Conservation (phyloP, 257 asterid species). For the Schizonepeta tenuifolia region DNA sequence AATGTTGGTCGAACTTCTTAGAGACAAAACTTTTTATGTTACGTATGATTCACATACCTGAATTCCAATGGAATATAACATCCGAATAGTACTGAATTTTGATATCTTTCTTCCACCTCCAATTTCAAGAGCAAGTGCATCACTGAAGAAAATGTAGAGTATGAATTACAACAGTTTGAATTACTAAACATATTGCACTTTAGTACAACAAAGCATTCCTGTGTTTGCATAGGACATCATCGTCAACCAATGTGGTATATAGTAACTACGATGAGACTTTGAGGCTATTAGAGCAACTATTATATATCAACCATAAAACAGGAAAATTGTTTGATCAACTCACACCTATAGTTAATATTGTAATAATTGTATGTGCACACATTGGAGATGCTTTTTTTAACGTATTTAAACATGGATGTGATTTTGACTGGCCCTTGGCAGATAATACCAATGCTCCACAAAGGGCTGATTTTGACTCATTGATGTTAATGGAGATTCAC, state of each 20-base stretch:
- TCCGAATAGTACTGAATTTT: slow-evolving; percentile 77
- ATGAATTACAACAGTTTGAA: slow-evolving; percentile 24
- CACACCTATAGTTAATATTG: background rate
- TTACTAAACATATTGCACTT: background rate
- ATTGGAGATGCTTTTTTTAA: background rate
- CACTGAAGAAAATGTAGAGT: slow-evolving; percentile 51
- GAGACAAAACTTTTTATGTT: background rate
- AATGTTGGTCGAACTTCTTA: background rate
- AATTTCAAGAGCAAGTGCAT: slow-evolving; percentile 79
- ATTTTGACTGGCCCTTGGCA: background rate
- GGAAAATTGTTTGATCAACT: background rate
- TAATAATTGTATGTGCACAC: background rate
- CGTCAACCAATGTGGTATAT: background rate
- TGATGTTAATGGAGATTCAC: background rate
- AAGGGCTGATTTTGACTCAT: too few species aligned
- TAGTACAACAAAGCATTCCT: background rate
- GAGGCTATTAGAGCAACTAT: slow-evolving; percentile 11
- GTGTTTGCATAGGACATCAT: background rate
- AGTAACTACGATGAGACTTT: slow-evolving; percentile 7
- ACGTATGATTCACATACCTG: slow-evolving; percentile 57
- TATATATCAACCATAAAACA: background rate
- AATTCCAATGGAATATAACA: slow-evolving; percentile 82
- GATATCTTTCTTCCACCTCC: slow-evolving; percentile 98
- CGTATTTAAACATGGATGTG: background rate
- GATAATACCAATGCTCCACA: too few species aligned